phyloP scores from a whole-genome alignment of 1,284 basidiomycete genomes.

The Rhodotorula sp. region DNA sequence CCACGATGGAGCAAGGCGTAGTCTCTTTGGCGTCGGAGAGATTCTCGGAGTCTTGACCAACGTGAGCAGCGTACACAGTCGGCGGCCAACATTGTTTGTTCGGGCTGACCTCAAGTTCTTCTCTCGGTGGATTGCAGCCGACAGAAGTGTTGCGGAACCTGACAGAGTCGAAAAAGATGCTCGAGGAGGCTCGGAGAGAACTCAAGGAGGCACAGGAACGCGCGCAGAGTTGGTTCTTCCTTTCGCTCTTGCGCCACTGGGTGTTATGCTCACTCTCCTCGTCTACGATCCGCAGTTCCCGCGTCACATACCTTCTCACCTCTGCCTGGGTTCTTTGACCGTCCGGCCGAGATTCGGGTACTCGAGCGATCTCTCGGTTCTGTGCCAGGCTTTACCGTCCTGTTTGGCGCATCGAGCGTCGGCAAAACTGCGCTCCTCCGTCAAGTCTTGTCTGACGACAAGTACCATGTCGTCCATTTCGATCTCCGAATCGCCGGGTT shows the following conservation, averaged over 20 bases:
- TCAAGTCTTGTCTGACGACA: slow-evolving; percentile 63
- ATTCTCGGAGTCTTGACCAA: slow-evolving; percentile 72
- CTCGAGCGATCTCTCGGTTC: slow-evolving; percentile 61
- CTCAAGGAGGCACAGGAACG: slow-evolving; percentile 59
- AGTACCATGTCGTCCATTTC: slow-evolving; percentile 75
- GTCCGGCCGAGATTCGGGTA: slow-evolving; percentile 63
- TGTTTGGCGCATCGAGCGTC: slow-evolving; percentile 72
- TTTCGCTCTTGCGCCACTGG: background rate
- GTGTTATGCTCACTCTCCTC: too few relatives aligned
- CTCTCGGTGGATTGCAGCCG: slow-evolving; percentile 50
- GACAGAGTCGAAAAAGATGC: slow-evolving; percentile 66
- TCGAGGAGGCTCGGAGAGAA: slow-evolving; percentile 71
- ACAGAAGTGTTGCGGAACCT: slow-evolving; percentile 71
- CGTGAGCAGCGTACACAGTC: slow-evolving; percentile 42
- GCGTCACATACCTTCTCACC: slow-evolving; percentile 72
- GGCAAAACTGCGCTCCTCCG: slow-evolving; percentile 77
- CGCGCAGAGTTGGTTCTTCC: slow-evolving; percentile 31
- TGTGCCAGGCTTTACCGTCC: slow-evolving; percentile 61
- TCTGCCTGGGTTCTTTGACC: slow-evolving; percentile 67
- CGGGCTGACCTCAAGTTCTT: too few relatives aligned
- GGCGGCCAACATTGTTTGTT: too few relatives aligned
- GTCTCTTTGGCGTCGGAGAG: slow-evolving; percentile 72
- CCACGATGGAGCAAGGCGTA: background rate
- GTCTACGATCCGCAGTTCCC: slow-evolving; percentile 23
- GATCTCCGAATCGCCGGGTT: slow-evolving; percentile 77